Evolutionary conservation across 2,329 filamentous ascomycete species (phyloP).

Genomic region (Lachnum nothofagi): DNA sequence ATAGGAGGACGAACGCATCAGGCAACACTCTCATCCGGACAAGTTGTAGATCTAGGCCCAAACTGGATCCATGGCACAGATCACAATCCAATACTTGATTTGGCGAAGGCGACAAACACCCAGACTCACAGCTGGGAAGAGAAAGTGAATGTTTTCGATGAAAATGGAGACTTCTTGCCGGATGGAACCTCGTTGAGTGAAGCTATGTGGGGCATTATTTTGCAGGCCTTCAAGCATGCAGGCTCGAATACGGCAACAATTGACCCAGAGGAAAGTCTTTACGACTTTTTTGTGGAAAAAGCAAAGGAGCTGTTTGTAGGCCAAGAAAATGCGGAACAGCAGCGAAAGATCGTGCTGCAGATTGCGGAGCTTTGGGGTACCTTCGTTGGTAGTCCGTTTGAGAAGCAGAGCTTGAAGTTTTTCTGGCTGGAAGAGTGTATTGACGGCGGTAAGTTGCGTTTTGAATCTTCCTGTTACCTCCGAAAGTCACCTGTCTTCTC

Average conservation of each 20-base stretch:
- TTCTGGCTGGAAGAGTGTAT: conserved; percentile 56
- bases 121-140: conserved; percentile 44
- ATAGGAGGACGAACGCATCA: conserved; percentile 43
- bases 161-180: conserved; percentile 25
- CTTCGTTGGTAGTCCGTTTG: conserved; percentile 47
- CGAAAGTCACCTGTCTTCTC: no score
- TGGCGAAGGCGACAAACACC: conserved; percentile 46
- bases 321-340: conserved; percentile 23
- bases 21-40: conserved; percentile 22
- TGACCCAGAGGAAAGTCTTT: conserved; percentile 42
- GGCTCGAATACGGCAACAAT: conserved; percentile 46
- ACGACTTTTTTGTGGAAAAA: conserved; percentile 50
- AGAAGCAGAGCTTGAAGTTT: conserved; percentile 49
- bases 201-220: conserved; percentile 48
- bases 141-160: conserved; percentile 40
- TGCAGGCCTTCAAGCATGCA: conserved; percentile 49
- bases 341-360: conserved; percentile 37
- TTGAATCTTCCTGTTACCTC: neutral
- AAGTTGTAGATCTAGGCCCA: conserved; percentile 26
- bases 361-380: conserved; percentile 45
- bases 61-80: conserved; percentile 34
- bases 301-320: conserved; percentile 39
- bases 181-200: conserved; percentile 32
- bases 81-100: conserved; percentile 46
- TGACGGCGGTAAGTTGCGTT: conserved; percentile 39